Percentiles rank a stretch among this genome's conserved stretches.
These are phyloP conservation scores for Fusarium avenaceum DNA, from an alignment of 2,329 filamentous ascomycete species.

Conservation along the genomic window DNA sequence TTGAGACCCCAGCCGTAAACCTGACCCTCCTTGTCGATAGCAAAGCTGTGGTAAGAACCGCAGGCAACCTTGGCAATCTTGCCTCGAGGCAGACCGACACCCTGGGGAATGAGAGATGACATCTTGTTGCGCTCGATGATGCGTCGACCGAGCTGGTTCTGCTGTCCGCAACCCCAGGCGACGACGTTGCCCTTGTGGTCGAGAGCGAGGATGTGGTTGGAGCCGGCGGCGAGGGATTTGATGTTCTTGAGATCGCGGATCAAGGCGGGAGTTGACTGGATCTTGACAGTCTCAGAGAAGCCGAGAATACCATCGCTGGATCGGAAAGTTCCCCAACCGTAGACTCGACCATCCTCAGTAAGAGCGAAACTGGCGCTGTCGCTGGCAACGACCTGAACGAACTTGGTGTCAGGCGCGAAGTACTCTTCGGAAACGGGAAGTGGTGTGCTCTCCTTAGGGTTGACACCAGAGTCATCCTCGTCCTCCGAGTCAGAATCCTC, in stretches of 20 bases:
- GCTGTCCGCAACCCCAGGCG: slow-evolving; percentile 80
- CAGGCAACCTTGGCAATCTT: slow-evolving; percentile 68
- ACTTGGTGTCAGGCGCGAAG: slow-evolving; percentile 73
- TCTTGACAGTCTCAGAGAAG: slow-evolving; percentile 67
- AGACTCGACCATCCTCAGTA: slow-evolving; percentile 80
- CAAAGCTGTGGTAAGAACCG: slow-evolving; percentile 87
- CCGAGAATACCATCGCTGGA: slow-evolving; percentile 74
- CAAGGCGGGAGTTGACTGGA: slow-evolving; percentile 65
- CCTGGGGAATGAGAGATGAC: slow-evolving; percentile 71
- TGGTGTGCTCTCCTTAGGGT: slow-evolving; percentile 79
- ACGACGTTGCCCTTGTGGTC: slow-evolving; percentile 74
- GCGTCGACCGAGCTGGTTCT: slow-evolving; percentile 72
- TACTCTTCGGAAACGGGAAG: slow-evolving; percentile 68
- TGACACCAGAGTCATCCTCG: slow-evolving; percentile 74
- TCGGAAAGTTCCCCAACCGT: slow-evolving; percentile 87
- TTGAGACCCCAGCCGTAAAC: slow-evolving; percentile 90
- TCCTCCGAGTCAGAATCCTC: slow-evolving; percentile 68
- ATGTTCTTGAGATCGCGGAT: slow-evolving; percentile 76
- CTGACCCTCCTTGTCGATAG: slow-evolving; percentile 76
- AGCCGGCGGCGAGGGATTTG: slow-evolving; percentile 72
- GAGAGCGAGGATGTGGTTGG: slow-evolving; percentile 79
- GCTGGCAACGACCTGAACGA: slow-evolving; percentile 74
- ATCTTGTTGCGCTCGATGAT: slow-evolving; percentile 74
- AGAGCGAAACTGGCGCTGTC: slow-evolving; percentile 83
- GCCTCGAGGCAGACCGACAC: slow-evolving; percentile 69